Percentiles rank a stretch among this genome's conserved stretches.
phyloP scores from a whole-genome alignment of 768 basidiomycete genomes.

The Trametes cubensis region DNA sequence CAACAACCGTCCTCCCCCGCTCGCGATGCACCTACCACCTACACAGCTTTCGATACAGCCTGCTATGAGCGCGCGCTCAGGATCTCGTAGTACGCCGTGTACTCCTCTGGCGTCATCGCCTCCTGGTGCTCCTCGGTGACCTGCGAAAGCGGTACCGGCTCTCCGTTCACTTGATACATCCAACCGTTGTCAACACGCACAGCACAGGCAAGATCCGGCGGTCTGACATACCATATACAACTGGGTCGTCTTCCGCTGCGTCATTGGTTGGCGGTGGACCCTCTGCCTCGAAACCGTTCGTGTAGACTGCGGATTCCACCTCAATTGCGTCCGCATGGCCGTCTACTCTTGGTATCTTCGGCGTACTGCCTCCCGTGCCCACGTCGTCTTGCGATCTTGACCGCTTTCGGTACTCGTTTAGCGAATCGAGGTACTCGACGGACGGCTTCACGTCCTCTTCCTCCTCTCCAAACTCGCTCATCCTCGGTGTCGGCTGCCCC shows the following conservation, averaged over 20 bases:
- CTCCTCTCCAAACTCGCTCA: conserved; percentile 57
- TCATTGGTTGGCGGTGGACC: background rate
- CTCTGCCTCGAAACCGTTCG: conserved; percentile 9
- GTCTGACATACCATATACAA: conserved; percentile 60
- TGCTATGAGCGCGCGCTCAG: conserved; percentile 25
- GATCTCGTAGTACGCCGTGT: conserved; percentile 77
- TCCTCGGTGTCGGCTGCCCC: conserved; percentile 62
- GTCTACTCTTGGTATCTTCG: conserved; percentile 31
- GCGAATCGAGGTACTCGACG: conserved; percentile 64
- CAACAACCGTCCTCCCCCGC: background rate
- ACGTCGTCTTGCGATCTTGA: conserved; percentile 62
- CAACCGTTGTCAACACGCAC: background rate
- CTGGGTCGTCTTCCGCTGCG: conserved; percentile 52
- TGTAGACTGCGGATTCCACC: conserved; percentile 11
- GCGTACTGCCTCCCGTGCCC: conserved; percentile 24
- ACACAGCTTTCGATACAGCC: no score
- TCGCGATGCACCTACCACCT: background rate
- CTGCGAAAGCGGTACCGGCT: conserved; percentile 69
- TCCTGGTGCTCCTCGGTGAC: conserved; percentile 94
- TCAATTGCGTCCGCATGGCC: conserved; percentile 25
- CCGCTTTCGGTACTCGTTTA: conserved; percentile 75
- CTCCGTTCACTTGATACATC: conserved; percentile 69
- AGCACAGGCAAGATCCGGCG: conserved; percentile 1
- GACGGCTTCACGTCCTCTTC: conserved; percentile 73
- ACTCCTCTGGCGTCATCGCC: conserved; percentile 92